Percentiles rank a stretch among this genome's conserved stretches.
These are phyloP conservation scores for Phialophora verrucosa DNA, from an alignment of 2,329 filamentous ascomycete genomes.

Conservation along the genomic window DNA sequence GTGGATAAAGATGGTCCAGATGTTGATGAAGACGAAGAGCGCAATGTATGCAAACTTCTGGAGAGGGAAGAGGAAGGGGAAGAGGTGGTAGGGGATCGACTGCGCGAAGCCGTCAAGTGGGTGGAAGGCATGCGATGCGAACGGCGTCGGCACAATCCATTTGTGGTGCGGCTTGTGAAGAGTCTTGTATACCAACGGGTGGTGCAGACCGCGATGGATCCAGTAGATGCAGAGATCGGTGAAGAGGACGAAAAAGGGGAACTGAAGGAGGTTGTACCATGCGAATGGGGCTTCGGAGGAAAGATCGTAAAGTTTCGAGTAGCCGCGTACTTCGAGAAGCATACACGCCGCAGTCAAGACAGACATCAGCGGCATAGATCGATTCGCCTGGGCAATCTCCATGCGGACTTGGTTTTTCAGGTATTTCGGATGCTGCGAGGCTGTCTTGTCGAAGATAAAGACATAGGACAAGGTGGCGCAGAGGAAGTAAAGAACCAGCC, in stretches of 20 bases:
- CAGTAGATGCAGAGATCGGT: conserved; percentile 92
- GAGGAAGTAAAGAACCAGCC: conserved; percentile 80
- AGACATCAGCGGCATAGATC: conserved; percentile 80
- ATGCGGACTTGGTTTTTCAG: conserved; percentile 89
- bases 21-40: conserved; percentile 90
- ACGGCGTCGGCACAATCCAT: conserved; percentile 98
- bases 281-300: conserved; percentile 73
- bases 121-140: conserved; percentile 91
- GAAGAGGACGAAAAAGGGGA: conserved; percentile 85
- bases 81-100: conserved; percentile 88
- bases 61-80: conserved; percentile 89
- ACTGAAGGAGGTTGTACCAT: conserved; percentile 81
- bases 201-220: conserved; percentile 85
- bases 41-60: conserved; percentile 87
- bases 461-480: conserved; percentile 83
- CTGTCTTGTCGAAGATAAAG: conserved; percentile 90
- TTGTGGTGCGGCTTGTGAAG: conserved; percentile 98
- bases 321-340: conserved; percentile 80
- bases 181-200: conserved; percentile 79
- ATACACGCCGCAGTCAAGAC: conserved; percentile 81
- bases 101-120: conserved; percentile 89
- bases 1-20: conserved; percentile 96
- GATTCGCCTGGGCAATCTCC: conserved; percentile 81
- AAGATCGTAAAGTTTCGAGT: conserved; percentile 86
- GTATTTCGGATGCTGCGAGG: conserved; percentile 88